A percentile compares a stretch with the other conserved stretches of the same genome.
Evolutionary conservation across 148 eudicot species (phyloP).

Genomic region (Heliamphora exappendiculata): DNA sequence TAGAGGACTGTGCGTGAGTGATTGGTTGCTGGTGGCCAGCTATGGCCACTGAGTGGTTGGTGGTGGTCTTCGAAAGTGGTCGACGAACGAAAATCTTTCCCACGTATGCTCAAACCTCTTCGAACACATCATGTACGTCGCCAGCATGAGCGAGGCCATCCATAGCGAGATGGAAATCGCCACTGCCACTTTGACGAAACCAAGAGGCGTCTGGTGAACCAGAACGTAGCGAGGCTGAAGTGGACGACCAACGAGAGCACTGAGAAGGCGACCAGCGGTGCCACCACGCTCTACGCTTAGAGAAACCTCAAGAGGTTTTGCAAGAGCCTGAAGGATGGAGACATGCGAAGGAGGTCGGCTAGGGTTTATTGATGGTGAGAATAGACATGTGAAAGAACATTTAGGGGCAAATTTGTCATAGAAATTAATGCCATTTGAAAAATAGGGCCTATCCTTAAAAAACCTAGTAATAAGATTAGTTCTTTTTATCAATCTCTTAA

Average conservation of each 20-base stretch:
- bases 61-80: too few relatives aligned
- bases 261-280: conserved; percentile 47
- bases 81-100: conserved; percentile 36
- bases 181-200: conserved; percentile 49
- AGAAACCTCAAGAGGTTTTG: conserved; percentile 64
- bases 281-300: conserved; percentile 51
- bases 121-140: conserved; percentile 23
- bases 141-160: conserved; percentile 36
- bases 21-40: too few relatives aligned
- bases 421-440: too few relatives aligned
- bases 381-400: too few relatives aligned
- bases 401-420: too few relatives aligned
- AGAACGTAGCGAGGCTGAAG: conserved; percentile 35
- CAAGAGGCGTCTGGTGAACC: conserved; percentile 40
- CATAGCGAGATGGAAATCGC: conserved; percentile 55
- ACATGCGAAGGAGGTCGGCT: too few relatives aligned
- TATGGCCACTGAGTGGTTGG: too few relatives aligned
- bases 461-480: too few relatives aligned
- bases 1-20: too few relatives aligned
- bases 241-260: conserved; percentile 42
- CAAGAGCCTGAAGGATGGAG: conserved; percentile 26
- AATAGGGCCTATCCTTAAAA: too few relatives aligned
- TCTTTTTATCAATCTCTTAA: too few relatives aligned
- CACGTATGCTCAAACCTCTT: conserved; percentile 42
- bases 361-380: too few relatives aligned